Base-by-base conservation (phyloP, 2,329 filamentous ascomycete species). In the Xylaria hypoxylon region DNA sequence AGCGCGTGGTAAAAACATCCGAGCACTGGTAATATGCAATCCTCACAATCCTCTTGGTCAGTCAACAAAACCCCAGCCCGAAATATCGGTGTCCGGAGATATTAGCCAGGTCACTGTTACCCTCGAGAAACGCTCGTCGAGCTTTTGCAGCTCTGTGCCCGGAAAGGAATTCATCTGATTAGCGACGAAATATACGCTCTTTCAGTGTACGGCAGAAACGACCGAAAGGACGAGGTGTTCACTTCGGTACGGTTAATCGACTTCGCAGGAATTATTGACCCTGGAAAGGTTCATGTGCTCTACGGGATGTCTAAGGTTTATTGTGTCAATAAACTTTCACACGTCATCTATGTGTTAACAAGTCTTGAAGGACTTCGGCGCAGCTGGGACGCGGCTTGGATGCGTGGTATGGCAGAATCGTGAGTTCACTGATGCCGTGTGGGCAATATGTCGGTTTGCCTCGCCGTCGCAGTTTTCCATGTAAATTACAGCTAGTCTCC, bases 141-240 rank as follows among this genome's bases (percentile, higher is more conserved):
- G 26, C 64, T 73, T 4, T 55, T 73, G 61, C 65, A 68, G 15
- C 48, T 73, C 22, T 73, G 72, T 35, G 70, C 65, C 19, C 52
- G 70, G 2, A 73, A 73, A 55, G 61, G 67, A 10, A 73, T 73
- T 13, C 71, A 73, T 35, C 57, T 73, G 15, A 71, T 73, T 19
- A 72, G 71, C 64, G 71, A 73, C 15, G 71, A 73, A 38, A 72
- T 73, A 28, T 73, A 73, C 52, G 71, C 71, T 7, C 70, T 73
- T 35, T 73, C 72, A 2, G 55, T 62, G 8, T 73, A 70, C 47
- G 40, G 51, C 0, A 61, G 61, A 17, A 47, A 59, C 5, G 64
- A 71, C 22, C 47, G 64, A 3, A 26, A 50, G 10, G 56, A 60
- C 1, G 71, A 72, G 19, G 40, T 48, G 8, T 73, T 72, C 45